Evolutionary conservation across 2,329 filamentous ascomycete genomes (phyloP).

Genomic region (Cordyceps militaris): DNA sequence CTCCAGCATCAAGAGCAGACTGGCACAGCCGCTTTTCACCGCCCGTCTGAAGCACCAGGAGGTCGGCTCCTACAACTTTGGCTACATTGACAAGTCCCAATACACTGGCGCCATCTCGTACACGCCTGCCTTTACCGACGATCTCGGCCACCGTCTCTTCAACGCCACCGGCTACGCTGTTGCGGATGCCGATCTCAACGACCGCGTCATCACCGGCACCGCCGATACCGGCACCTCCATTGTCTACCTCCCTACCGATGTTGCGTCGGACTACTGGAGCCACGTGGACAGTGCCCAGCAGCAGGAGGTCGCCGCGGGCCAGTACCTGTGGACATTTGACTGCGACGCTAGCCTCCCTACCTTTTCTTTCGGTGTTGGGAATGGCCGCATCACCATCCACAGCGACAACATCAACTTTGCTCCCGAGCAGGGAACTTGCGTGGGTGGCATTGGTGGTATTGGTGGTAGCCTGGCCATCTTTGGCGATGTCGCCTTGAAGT

Average conservation of each 20-base stretch:
- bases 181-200: constrained; percentile 18
- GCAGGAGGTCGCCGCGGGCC: neutral
- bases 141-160: constrained; percentile 55
- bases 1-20: constrained; percentile 22
- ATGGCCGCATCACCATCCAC: constrained; percentile 45
- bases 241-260: constrained; percentile 47
- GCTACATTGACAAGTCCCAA: constrained; percentile 56
- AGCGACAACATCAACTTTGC: constrained; percentile 4
- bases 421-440: constrained; percentile 37
- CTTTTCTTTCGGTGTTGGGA: constrained; percentile 48
- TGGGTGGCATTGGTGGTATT: constrained; percentile 60
- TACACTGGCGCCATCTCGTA: constrained; percentile 58
- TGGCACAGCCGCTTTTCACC: constrained; percentile 49
- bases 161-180: constrained; percentile 19
- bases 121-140: constrained; percentile 49
- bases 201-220: constrained; percentile 38
- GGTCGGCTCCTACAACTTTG: constrained; percentile 67
- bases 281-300: neutral
- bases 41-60: constrained; percentile 52
- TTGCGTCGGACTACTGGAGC: constrained; percentile 42
- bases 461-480: constrained; percentile 44
- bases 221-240: constrained; percentile 57
- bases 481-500: constrained; percentile 55
- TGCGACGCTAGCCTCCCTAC: constrained; percentile 39
- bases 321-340: constrained; percentile 27